A percentile compares a stretch with the other conserved stretches of the same genome.
phyloP scores from a whole-genome alignment of 805 yeast species.

The Candida chilensis region DNA sequence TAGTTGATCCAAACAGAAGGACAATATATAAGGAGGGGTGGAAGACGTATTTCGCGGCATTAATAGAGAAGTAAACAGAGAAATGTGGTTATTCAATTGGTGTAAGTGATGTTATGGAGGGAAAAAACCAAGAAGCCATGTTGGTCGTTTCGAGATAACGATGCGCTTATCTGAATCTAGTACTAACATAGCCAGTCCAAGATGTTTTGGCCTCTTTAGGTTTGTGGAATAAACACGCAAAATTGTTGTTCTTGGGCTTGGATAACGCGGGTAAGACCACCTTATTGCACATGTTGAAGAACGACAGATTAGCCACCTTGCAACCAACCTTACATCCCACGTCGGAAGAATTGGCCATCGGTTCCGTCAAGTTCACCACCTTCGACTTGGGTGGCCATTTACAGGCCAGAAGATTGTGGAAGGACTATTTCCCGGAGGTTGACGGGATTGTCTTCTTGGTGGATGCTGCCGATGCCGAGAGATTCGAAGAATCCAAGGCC shows the following conservation, averaged over 20 bases:
- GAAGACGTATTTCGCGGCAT: background rate
- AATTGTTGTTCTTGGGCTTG: slow-evolving; percentile 88
- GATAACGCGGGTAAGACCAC: slow-evolving; percentile 99
- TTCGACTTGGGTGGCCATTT: slow-evolving; percentile 98
- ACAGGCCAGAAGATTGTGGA: slow-evolving; percentile 99
- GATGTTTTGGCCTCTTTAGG: slow-evolving; percentile 75
- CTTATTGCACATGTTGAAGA: slow-evolving; percentile 72
- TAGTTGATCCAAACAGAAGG: slow-evolving; percentile 3
- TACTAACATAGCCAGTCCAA: slow-evolving; percentile 34
- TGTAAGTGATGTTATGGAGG: slow-evolving; percentile 25
- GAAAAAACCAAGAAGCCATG: too few species aligned
- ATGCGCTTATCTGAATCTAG: too few species aligned
- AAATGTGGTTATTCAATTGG: slow-evolving; percentile 12
- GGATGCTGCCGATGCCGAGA: slow-evolving; percentile 94
- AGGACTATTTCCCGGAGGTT: slow-evolving; percentile 98
- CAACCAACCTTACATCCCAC: slow-evolving; percentile 99
- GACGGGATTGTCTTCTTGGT: slow-evolving; percentile 94
- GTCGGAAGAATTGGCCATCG: slow-evolving; percentile 95
- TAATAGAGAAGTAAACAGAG: background rate
- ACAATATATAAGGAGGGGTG: slow-evolving; percentile 1
- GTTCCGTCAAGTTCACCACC: slow-evolving; percentile 93
- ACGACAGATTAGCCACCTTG: slow-evolving; percentile 94
- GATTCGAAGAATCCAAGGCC: slow-evolving; percentile 90
- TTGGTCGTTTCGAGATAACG: too few species aligned
- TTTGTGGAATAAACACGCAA: slow-evolving; percentile 91